Conservation (phyloP, 2,329 filamentous ascomycete genomes). For the Calonectria crousiana region DNA sequence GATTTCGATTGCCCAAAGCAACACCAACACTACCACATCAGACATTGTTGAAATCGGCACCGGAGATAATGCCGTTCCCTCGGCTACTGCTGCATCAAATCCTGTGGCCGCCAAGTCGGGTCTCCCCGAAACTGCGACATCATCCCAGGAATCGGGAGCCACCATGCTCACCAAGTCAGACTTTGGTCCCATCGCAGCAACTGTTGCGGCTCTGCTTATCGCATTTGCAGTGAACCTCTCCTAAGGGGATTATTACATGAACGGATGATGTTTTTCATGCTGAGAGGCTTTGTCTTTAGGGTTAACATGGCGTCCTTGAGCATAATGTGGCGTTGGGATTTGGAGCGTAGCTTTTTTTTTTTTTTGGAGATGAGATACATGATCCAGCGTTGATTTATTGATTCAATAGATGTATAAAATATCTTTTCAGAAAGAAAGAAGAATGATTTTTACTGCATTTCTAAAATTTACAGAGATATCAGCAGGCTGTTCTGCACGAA, state of each 20-base stretch:
- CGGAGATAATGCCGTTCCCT: constrained; percentile 63
- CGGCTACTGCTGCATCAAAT: constrained; percentile 63
- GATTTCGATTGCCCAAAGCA: constrained; percentile 77
- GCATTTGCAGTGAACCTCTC: constrained; percentile 34
- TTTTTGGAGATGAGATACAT: neutral
- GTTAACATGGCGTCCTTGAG: neutral
- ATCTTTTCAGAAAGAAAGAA: neutral
- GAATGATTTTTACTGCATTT: neutral
- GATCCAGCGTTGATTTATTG: neutral
- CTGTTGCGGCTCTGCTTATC: constrained; percentile 28
- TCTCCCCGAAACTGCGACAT: constrained; percentile 36
- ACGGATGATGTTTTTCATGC: neutral
- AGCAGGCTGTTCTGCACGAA: no score
- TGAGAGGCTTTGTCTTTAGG: neutral
- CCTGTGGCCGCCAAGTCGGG: constrained; percentile 64
- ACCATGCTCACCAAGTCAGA: constrained; percentile 15
- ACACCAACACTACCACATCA: constrained; percentile 64
- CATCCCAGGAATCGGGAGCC: constrained; percentile 18
- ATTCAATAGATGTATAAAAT: neutral
- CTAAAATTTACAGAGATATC: neutral
- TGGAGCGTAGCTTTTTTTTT: neutral
- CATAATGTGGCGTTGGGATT: neutral
- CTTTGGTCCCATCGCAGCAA: neutral
- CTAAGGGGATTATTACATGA: neutral
- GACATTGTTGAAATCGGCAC: constrained; percentile 68